A percentile compares a stretch with the other conserved stretches of the same genome.
phyloP scores from a whole-genome alignment of 208 protist genomes.

The Leishmania lainsoni region DNA sequence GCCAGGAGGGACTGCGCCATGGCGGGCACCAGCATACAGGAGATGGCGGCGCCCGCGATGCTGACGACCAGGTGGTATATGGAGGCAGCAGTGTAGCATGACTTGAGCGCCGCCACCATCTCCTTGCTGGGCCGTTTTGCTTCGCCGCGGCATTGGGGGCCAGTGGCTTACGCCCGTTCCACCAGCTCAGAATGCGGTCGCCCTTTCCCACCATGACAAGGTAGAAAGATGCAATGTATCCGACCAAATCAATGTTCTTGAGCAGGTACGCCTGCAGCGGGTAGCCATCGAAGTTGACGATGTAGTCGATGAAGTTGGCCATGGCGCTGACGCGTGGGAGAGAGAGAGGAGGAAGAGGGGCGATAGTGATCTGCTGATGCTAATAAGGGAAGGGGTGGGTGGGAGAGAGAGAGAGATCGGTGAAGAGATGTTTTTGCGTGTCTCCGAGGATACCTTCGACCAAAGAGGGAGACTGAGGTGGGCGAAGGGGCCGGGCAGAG shows the following conservation, averaged over 20 bases:
- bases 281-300: slow-evolving; percentile 46
- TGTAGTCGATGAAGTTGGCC: slow-evolving; percentile 28
- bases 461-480: background rate
- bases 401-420: background rate
- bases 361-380: background rate
- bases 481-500: background rate
- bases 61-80: slow-evolving; percentile 49
- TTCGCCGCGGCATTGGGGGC: background rate
- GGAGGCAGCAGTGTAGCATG: slow-evolving; percentile 32
- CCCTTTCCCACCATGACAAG: slow-evolving; percentile 61
- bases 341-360: too few species aligned
- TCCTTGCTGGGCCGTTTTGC: slow-evolving; percentile 19
- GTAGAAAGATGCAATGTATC: slow-evolving; percentile 58
- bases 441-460: background rate
- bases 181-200: slow-evolving; percentile 35
- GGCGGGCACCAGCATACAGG: slow-evolving; percentile 34
- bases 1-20: slow-evolving; percentile 24
- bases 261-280: slow-evolving; percentile 38
- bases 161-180: slow-evolving; percentile 17
- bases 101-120: slow-evolving; percentile 13
- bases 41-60: slow-evolving; percentile 32
- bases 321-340: slow-evolving; percentile 9
- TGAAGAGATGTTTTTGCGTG: background rate
- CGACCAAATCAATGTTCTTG: slow-evolving; percentile 48
- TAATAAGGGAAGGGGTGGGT: background rate